These are phyloP conservation scores for Pneumocystis wakefieldiae DNA, from an alignment of 1,139 yeast species.

Conservation along the genomic window DNA sequence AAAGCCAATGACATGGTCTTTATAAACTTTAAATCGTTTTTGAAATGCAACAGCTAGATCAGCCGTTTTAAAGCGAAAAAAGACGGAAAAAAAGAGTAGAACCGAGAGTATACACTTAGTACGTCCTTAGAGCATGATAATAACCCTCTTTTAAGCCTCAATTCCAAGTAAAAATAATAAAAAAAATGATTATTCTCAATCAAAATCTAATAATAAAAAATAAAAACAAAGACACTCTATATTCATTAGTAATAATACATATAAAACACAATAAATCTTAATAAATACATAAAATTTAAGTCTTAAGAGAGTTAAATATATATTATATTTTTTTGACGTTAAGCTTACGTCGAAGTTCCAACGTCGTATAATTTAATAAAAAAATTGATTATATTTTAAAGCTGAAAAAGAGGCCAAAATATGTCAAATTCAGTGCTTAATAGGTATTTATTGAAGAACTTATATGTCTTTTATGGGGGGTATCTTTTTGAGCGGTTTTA, in stretches of 20 bases:
- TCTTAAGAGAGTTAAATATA: neutral
- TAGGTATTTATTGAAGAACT: neutral
- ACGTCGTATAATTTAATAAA: neutral
- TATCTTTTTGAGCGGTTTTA: neutral
- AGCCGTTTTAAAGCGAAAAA: neutral
- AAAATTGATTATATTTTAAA: neutral
- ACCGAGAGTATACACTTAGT: neutral
- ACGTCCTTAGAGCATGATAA: too few species aligned
- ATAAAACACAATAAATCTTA: neutral
- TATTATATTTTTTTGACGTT: neutral
- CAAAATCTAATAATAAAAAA: too few species aligned
- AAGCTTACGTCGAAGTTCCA: neutral
- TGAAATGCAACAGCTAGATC: neutral
- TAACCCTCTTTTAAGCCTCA: too few species aligned
- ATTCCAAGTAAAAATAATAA: too few species aligned
- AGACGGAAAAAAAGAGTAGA: neutral
- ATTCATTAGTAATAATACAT: too few species aligned
- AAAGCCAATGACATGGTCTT: slow-evolving; percentile 34
- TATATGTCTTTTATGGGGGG: neutral
- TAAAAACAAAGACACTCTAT: too few species aligned
- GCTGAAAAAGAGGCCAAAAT: neutral
- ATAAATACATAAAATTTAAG: neutral
- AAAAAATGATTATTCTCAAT: too few species aligned
- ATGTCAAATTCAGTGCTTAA: neutral
- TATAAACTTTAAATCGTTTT: neutral